Percentiles rank a stretch among this genome's conserved stretches.
Evolutionary conservation across 1,284 basidiomycete genomes (phyloP).

Genomic region (Tremellales sp.): DNA sequence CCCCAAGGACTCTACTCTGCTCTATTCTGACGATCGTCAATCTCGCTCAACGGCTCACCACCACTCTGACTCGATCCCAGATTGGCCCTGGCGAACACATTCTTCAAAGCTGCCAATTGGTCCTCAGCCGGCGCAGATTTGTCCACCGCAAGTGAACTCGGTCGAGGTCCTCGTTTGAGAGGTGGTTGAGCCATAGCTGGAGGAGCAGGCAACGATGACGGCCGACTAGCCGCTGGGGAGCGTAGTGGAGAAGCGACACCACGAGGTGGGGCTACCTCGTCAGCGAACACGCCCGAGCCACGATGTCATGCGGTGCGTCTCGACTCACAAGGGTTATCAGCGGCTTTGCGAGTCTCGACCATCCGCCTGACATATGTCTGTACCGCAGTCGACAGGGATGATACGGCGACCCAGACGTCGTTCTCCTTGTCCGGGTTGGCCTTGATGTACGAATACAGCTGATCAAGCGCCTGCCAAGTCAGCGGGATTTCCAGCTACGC

Average conservation of each 20-base stretch:
- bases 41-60: neutral
- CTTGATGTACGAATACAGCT: constrained; percentile 90
- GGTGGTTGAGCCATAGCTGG: neutral
- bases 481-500: constrained; percentile 5
- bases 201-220: no score
- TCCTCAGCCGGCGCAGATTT: constrained; percentile 33
- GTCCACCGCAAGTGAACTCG: constrained; percentile 26
- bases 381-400: constrained; percentile 29
- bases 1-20: no score
- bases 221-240: no score
- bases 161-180: constrained; percentile 17
- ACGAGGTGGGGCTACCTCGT: neutral
- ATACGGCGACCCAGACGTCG: constrained; percentile 63
- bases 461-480: constrained; percentile 91
- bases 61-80: neutral
- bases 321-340: constrained; percentile 31
- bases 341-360: constrained; percentile 31
- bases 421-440: constrained; percentile 81
- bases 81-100: constrained; percentile 21
- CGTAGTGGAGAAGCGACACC: neutral
- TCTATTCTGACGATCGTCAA: neutral
- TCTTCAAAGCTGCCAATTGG: constrained; percentile 40
- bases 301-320: neutral
- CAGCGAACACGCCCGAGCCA: no score
- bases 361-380: constrained; percentile 39